Evolutionary conservation across 73 alveolate genomes (phyloP).

Genomic region (Paraurostyla sp.): DNA sequence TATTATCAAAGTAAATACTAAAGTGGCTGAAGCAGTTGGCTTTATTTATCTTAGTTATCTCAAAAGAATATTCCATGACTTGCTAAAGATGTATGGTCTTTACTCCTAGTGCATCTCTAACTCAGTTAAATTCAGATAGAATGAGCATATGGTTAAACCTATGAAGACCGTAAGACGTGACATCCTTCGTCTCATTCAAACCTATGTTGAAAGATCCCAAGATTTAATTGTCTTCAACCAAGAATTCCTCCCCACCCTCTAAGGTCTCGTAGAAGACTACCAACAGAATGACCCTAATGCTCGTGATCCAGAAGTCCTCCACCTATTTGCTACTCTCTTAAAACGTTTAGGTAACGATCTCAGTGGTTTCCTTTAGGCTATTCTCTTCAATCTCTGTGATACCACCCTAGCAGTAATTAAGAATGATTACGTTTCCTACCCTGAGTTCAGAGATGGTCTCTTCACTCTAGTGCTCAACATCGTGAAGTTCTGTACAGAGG

Average conservation of each 20-base stretch:
- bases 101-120: slow-evolving; percentile 81
- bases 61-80: slow-evolving; percentile 76
- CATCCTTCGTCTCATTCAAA: slow-evolving; percentile 77
- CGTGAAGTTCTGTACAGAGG: slow-evolving; percentile 85
- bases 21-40: slow-evolving; percentile 92
- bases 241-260: slow-evolving; percentile 85
- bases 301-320: slow-evolving; percentile 97
- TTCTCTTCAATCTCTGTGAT: slow-evolving; percentile 86
- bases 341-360: slow-evolving; percentile 83
- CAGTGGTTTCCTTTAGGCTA: slow-evolving; percentile 81
- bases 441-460: slow-evolving; percentile 95
- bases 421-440: slow-evolving; percentile 90
- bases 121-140: slow-evolving; percentile 76
- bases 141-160: slow-evolving; percentile 79
- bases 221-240: slow-evolving; percentile 42
- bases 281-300: slow-evolving; percentile 85
- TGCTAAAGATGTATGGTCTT: slow-evolving; percentile 80
- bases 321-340: slow-evolving; percentile 88
- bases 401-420: slow-evolving; percentile 91
- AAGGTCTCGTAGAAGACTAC: slow-evolving; percentile 88
- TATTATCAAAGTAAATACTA: slow-evolving; percentile 88
- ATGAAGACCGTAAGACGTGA: slow-evolving; percentile 85
- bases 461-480: slow-evolving; percentile 91
- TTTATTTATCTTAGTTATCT: slow-evolving; percentile 87
- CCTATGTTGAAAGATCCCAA: slow-evolving; percentile 68